Base-by-base conservation (phyloP, 2,329 filamentous ascomycete species). In the Colletotrichum australisinense region DNA sequence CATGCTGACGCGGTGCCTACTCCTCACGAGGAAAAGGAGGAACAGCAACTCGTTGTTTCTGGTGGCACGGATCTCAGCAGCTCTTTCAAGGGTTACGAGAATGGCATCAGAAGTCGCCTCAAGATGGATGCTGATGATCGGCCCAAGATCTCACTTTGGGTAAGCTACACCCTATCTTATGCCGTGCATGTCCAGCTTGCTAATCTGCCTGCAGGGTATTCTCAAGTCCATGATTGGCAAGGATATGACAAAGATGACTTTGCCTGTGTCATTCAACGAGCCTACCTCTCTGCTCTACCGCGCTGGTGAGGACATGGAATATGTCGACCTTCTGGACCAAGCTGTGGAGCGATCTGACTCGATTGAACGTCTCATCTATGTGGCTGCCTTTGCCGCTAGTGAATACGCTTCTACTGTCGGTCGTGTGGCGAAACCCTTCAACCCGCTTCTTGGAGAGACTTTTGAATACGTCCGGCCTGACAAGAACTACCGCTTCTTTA, bases 201-300 rank as follows among this genome's bases (percentile, higher is more conserved):
- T 42, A 62, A 76, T 49, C 5, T 53, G 16, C 26, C 12, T 59
- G 32, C 76, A 98, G 95, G 93, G 93, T 76, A 98, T 99, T 77
- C 86, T 99, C 75, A 99, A 98, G 86, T 98, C 96, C 26, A 98
- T 99, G 97, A 98, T 99, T 83, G 97, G 97, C 75, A 98, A 99
- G 82, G 97, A 99, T 80, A 98, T 99, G 97, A 98, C 97, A 49
- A 98, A 97, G 86, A 99, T 99, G 96, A 98, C 97, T 0, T 86
- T 99, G 24, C 97, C 97, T 0, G 97, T 99, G 2, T 98, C 97
- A 0, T 98, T 99, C 87, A 99, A 99, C 84, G 97, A 99, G 83
- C 97, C 97, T 0, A 99, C 97, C 0, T 98, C 97, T 6, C 87
- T 99, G 14, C 89, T 99, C 9, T 97, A 98, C 83, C 94, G 97